Conservation (phyloP, 2,329 filamentous ascomycete genomes). For the Pseudonectria buxi region DNA sequence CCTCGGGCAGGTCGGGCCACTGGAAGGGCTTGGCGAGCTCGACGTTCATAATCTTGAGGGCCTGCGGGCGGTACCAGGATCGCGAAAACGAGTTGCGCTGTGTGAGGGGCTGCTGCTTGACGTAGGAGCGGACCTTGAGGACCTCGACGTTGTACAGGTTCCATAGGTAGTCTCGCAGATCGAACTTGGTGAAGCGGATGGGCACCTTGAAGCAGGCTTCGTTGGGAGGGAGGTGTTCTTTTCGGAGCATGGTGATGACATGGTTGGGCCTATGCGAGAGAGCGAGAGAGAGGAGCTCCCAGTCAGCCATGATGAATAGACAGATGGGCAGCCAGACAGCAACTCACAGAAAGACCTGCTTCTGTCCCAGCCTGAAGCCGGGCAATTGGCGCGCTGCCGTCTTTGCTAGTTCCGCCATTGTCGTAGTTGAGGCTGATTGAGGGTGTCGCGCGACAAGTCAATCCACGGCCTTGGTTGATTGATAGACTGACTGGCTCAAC, state of each 20-base stretch:
- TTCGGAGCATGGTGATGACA: conserved; percentile 69
- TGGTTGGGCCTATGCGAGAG: conserved; percentile 72
- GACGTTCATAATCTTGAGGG: conserved; percentile 89
- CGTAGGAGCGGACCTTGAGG: conserved; percentile 65
- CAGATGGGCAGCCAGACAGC: neutral
- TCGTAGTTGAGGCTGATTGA: conserved; percentile 17
- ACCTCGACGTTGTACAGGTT: conserved; percentile 75
- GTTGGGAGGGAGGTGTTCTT: conserved; percentile 63
- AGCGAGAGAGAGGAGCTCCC: conserved; percentile 2
- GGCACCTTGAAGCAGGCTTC: conserved; percentile 89
- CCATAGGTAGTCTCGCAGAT: conserved; percentile 89
- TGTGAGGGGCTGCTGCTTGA: conserved; percentile 58
- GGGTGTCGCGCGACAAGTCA: conserved; percentile 16
- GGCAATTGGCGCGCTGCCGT: conserved; percentile 33
- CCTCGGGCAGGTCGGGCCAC: conserved; percentile 67
- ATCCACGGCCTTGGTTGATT: conserved; percentile 7
- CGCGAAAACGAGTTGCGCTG: conserved; percentile 43
- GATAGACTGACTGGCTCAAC: neutral
- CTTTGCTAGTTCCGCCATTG: conserved; percentile 35
- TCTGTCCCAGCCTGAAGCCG: conserved; percentile 43
- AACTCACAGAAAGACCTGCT: conserved; percentile 50
- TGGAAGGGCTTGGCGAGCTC: conserved; percentile 83
- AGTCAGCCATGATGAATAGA: conserved; percentile 1
- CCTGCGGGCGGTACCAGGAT: conserved; percentile 61
- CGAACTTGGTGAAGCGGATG: conserved; percentile 89